Evolutionary conservation across 768 basidiomycete species (phyloP).

Genomic region (Naganishia antarctica): DNA sequence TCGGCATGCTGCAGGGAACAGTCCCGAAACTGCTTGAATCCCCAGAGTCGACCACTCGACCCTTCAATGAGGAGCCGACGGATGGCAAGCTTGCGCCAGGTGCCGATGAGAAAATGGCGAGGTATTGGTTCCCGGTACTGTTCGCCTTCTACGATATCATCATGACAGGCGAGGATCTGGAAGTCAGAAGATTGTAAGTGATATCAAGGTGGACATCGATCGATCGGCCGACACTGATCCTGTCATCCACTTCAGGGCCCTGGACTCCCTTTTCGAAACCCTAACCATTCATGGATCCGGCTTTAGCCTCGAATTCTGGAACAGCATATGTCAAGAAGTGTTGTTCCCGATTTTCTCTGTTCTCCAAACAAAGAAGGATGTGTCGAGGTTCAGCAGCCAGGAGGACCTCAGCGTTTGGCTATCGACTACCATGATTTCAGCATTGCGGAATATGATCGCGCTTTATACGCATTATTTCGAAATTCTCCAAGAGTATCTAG

Average conservation of each 20-base stretch:
- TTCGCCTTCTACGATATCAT: constrained; percentile 99
- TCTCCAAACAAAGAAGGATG: constrained; percentile 82
- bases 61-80: constrained; percentile 23
- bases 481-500: constrained; percentile 79
- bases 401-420: constrained; percentile 99
- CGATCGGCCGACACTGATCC: constrained; percentile 14
- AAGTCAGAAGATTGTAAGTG: constrained; percentile 88
- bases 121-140: constrained; percentile 92
- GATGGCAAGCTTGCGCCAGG: constrained; percentile 20
- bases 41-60: constrained; percentile 58
- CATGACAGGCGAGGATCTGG: constrained; percentile 98
- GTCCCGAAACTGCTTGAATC: constrained; percentile 85
- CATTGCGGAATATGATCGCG: constrained; percentile 87
- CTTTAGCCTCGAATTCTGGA: constrained; percentile 92
- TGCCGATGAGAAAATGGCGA: constrained; percentile 38
- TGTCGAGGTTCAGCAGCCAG: constrained; percentile 87
- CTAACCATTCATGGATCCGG: constrained; percentile 80
- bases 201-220: not conserved
- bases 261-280: constrained; percentile 93
- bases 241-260: constrained; percentile 58
- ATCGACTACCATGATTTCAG: constrained; percentile 98
- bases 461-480: constrained; percentile 94
- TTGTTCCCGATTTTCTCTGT: constrained; percentile 98
- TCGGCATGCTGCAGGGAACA: constrained; percentile 88
- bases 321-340: constrained; percentile 90